These are phyloP conservation scores for Imleria badia DNA, from an alignment of 768 basidiomycete species.

Conservation along the genomic window DNA sequence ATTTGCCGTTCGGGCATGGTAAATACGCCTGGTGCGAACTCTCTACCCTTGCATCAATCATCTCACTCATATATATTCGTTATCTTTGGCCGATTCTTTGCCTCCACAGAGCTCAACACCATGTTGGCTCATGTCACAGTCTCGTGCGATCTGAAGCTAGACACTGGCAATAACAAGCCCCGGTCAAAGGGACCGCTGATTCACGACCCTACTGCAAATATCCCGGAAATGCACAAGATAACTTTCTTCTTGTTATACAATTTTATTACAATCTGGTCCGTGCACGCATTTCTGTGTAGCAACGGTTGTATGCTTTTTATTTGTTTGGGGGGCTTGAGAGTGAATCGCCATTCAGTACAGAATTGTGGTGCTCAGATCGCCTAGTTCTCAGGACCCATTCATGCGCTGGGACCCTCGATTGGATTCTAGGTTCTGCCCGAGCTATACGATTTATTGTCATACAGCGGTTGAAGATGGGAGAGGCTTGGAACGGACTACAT, in stretches of 20 bases:
- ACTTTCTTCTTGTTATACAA: no score
- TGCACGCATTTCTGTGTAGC: no score
- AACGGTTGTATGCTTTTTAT: no score
- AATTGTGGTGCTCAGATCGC: conserved; percentile 22
- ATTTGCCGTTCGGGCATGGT: conserved; percentile 38
- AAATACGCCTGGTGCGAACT: conserved; percentile 18
- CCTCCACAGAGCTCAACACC: conserved; percentile 5
- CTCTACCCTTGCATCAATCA: no score
- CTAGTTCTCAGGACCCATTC: conserved; percentile 22
- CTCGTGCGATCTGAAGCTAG: conserved; percentile 9
- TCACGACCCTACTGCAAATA: not conserved
- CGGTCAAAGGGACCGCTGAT: not conserved
- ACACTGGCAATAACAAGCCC: not conserved
- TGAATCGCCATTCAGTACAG: no score
- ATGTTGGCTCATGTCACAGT: conserved; percentile 12
- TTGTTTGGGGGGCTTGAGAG: no score
- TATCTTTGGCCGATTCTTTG: conserved; percentile 13
- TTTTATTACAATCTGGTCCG: no score
- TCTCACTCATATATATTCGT: not conserved
- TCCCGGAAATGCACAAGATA: not conserved
- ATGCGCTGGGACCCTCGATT: conserved; percentile 21
- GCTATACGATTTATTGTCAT: conserved; percentile 22
- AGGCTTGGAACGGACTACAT: conserved; percentile 21
- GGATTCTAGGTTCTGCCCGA: conserved; percentile 21
- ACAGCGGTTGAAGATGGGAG: conserved; percentile 26